Conservation (phyloP, 768 basidiomycete genomes). For the Lactarius vividus region DNA sequence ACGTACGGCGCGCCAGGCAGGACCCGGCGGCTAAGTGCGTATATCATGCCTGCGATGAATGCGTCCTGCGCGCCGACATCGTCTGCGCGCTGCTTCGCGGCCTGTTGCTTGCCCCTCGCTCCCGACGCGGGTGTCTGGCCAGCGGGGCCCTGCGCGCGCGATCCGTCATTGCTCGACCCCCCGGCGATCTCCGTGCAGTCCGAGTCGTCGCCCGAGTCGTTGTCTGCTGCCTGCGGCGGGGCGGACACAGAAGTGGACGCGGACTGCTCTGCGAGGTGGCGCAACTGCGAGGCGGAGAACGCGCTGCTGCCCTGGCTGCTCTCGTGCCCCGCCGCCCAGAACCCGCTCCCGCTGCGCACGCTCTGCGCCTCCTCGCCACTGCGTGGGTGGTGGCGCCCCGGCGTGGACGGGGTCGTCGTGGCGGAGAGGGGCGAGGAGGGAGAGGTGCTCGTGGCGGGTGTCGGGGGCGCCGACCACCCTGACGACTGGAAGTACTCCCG, state of each 20-base stretch:
- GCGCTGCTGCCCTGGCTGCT: constrained; percentile 55
- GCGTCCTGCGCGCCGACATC: constrained; percentile 80
- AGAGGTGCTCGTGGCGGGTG: constrained; percentile 30
- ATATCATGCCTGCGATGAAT: constrained; percentile 88
- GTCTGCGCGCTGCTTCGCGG: constrained; percentile 46
- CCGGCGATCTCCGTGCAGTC: constrained; percentile 57
- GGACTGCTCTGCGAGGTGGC: constrained; percentile 10
- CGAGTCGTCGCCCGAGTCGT: constrained; percentile 59
- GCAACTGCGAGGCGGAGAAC: constrained; percentile 40
- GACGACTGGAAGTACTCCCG: constrained; percentile 85
- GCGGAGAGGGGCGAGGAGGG: constrained; percentile 24
- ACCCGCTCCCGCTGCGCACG: constrained; percentile 69
- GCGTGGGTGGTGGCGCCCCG: constrained; percentile 2
- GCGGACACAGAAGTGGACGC: constrained; percentile 28
- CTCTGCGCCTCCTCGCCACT: constrained; percentile 38
- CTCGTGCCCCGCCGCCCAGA: constrained; percentile 59
- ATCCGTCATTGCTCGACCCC: constrained; percentile 30
- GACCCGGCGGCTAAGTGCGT: constrained; percentile 66
- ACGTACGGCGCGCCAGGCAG: constrained; percentile 78
- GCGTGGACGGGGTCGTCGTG: neutral
- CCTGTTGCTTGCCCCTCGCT: neutral
- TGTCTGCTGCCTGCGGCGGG: constrained; percentile 39
- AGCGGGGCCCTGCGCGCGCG: neutral
- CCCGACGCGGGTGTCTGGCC: neutral
- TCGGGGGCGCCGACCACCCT: constrained; percentile 64